Evolutionary conservation across 2,329 filamentous ascomycete genomes (phyloP), one percentile per base, ranked within the genome.

Genomic region (Ascosphaera apis): DNA sequence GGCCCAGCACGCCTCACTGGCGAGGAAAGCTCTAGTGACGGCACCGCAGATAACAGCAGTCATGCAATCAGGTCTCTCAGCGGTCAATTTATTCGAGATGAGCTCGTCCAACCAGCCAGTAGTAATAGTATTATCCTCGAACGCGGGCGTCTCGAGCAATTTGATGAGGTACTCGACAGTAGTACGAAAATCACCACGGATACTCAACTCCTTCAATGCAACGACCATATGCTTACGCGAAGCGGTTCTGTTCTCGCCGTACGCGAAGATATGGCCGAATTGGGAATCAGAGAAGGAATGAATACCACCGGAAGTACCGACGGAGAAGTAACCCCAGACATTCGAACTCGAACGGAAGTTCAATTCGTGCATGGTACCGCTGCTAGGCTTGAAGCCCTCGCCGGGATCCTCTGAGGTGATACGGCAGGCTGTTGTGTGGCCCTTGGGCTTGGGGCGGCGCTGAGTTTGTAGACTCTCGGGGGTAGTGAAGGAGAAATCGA

Each of bases 251-350:
- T 91, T 98, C 67, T 98, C 88, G 41, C 88, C 88, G 48, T 95
- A 98, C 36, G 88, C 91, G 57, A 98, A 98, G 47, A 98, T 98
- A 61, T 98, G 88, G 60, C 88, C 88, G 48, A 98, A 98, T 53
- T 98, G 88, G 51, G 80, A 91, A 63, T 98, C 88, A 5, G 88
- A 95, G 68, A 92, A 98, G 58, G 82, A 93, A 71, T 98, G 88
- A 45, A 98, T 98, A 58, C 84, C 84, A 62, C 84, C 86, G 38
- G 83, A 76, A 7, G 84, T 88, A 63, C 84, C 81, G 56, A 98
- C 88, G 36, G 88, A 98, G 72, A 98, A 98, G 62, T 98, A 98
- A 67, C 88, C 88, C 88, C 88, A 98, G 38, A 95, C 88, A 47
- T 98, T 98, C 43, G 88, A 95, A 56, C 83, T 92, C 64, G 79